phyloP scores from a whole-genome alignment of 345 rosid genomes.

The Ailanthus altissimus region DNA sequence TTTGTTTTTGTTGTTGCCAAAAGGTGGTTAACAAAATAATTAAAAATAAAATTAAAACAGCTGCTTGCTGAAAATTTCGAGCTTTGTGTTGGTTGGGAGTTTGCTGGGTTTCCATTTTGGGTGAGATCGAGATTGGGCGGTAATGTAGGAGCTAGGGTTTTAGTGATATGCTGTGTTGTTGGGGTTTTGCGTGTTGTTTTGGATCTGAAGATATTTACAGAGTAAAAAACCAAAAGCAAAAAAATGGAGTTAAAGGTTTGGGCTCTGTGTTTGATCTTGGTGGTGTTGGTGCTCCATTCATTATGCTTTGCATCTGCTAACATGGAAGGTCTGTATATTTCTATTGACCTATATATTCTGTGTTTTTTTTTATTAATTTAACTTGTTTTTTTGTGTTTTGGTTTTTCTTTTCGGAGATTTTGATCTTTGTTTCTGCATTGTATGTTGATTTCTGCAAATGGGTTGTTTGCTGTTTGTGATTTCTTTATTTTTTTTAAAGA shows the following conservation, averaged over 20 bases:
- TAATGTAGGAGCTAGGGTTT: conserved; percentile 37
- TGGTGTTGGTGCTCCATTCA: conserved; percentile 51
- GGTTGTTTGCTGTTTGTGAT: background rate
- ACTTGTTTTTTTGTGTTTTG: background rate
- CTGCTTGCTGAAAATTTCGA: background rate
- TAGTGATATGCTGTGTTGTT: conserved; percentile 47
- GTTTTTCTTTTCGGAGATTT: conserved; percentile 1
- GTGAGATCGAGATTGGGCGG: conserved; percentile 29
- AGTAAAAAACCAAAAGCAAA: background rate
- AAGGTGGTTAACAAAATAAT: background rate
- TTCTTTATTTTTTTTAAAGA: background rate
- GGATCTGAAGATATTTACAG: conserved; percentile 66
- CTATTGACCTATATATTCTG: background rate
- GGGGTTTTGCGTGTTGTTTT: conserved; percentile 48
- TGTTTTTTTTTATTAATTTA: conserved; percentile 18
- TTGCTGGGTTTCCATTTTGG: background rate
- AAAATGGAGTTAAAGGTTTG: conserved; percentile 46
- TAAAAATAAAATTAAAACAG: too few species aligned
- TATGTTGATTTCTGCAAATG: conserved; percentile 16
- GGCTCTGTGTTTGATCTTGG: conserved; percentile 53
- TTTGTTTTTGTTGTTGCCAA: conserved; percentile 7
- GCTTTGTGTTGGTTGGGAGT: background rate
- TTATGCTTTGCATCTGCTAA: conserved; percentile 61
- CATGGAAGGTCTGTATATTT: conserved; percentile 68
- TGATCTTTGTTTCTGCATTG: conserved; percentile 22